Evolutionary conservation across 2,329 filamentous ascomycete species (phyloP).

Genomic region (Anthostomella pinea): DNA sequence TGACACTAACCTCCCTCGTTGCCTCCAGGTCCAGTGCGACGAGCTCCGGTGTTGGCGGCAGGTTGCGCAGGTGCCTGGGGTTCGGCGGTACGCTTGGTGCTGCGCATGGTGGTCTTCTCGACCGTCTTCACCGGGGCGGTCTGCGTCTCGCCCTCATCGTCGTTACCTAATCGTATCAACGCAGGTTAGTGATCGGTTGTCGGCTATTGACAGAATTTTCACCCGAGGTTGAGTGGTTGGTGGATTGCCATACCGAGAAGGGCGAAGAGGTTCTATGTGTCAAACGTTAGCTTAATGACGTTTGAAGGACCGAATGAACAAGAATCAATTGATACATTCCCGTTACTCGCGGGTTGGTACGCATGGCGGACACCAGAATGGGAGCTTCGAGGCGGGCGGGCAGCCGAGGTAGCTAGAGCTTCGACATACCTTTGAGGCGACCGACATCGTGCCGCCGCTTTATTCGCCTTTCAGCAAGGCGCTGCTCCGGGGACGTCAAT

Average conservation of each 20-base stretch:
- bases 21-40: slow-evolving; percentile 61
- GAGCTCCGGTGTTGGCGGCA: slow-evolving; percentile 40
- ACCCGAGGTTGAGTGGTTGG: slow-evolving; percentile 21
- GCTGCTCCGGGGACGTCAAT: slow-evolving; percentile 36
- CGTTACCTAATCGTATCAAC: slow-evolving; percentile 49
- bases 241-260: slow-evolving; percentile 76
- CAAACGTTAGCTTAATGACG: slow-evolving; percentile 24
- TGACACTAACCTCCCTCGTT: slow-evolving; percentile 87
- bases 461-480: slow-evolving; percentile 52
- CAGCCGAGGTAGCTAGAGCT: slow-evolving; percentile 1
- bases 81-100: slow-evolving; percentile 81
- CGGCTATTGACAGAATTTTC: slow-evolving; percentile 19
- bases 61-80: slow-evolving; percentile 62
- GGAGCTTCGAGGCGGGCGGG: background rate
- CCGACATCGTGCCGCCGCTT: slow-evolving; percentile 58
- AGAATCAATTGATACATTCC: background rate
- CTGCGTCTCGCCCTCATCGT: slow-evolving; percentile 69
- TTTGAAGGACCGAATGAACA: slow-evolving; percentile 2
- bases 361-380: background rate
- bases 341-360: background rate
- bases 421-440: slow-evolving; percentile 56
- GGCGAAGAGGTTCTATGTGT: slow-evolving; percentile 85
- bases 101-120: slow-evolving; percentile 76
- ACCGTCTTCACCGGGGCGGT: slow-evolving; percentile 82
- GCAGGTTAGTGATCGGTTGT: slow-evolving; percentile 22